phyloP scores from a whole-genome alignment of 768 basidiomycete species.

The Lentinula guzmanii region DNA sequence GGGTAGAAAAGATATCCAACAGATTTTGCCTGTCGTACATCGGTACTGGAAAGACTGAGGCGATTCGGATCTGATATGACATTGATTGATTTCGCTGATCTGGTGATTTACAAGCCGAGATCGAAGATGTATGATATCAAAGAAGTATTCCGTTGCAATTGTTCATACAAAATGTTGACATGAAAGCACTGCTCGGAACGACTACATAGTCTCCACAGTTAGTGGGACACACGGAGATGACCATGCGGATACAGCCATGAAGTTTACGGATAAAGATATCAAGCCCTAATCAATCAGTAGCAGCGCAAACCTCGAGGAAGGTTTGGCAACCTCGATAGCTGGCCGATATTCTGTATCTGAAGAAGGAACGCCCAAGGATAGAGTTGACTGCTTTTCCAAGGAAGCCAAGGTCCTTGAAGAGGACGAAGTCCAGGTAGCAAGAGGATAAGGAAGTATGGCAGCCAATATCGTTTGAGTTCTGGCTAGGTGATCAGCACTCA shows the following conservation, averaged over 20 bases:
- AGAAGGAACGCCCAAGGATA: conserved; percentile 47
- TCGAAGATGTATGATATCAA: too few species aligned
- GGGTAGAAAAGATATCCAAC: not conserved
- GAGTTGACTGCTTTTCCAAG: conserved; percentile 30
- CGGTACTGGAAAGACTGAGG: too few species aligned
- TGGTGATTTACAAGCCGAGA: too few species aligned
- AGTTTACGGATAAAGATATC: not conserved
- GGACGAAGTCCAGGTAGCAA: conserved; percentile 7
- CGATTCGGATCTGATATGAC: too few species aligned
- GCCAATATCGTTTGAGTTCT: conserved; percentile 61
- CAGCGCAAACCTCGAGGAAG: conserved; percentile 70
- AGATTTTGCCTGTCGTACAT: not conserved
- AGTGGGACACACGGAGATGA: not conserved
- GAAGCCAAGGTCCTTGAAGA: conserved; percentile 13
- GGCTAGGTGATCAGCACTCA: conserved; percentile 38
- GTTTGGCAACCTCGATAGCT: conserved; percentile 60
- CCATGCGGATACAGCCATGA: not conserved
- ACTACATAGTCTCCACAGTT: too few species aligned
- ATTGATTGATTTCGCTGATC: too few species aligned
- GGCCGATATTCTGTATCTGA: conserved; percentile 50
- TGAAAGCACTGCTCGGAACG: too few species aligned
- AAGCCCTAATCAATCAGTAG: conserved; percentile 50
- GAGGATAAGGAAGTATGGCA: conserved; percentile 41
- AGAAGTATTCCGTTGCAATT: too few species aligned
- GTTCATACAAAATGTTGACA: too few species aligned